Conservation (phyloP, 1,139 yeast genomes). For the Sporopachydermia cereana region DNA sequence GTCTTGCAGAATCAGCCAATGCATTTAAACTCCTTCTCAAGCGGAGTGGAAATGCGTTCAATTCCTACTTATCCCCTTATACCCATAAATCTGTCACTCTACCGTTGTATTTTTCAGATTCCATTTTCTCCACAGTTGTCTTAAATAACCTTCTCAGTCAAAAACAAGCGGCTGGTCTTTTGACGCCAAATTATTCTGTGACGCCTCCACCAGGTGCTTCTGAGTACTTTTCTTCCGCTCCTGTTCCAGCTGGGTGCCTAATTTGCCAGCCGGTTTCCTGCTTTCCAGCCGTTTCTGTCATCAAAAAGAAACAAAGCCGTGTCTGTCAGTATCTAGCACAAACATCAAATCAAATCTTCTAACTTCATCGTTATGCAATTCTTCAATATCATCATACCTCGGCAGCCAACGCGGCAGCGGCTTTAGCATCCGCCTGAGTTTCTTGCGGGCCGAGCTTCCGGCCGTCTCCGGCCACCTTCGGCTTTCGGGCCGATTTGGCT, state of each 20-base stretch:
- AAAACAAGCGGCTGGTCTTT: constrained; percentile 15
- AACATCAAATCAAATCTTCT: neutral
- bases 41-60: neutral
- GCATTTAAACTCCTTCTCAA: neutral
- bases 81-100: neutral
- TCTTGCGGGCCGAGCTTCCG: constrained; percentile 6
- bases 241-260: constrained; percentile 18
- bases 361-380: neutral
- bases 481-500: neutral
- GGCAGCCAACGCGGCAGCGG: constrained; percentile 18
- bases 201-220: constrained; percentile 14
- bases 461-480: constrained; percentile 1
- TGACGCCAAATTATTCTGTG: constrained; percentile 11
- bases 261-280: constrained; percentile 14
- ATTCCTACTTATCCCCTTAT: neutral
- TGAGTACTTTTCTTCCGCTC: constrained; percentile 16
- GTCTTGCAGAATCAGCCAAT: no score
- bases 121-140: neutral
- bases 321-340: neutral
- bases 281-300: constrained; percentile 13
- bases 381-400: constrained; percentile 12
- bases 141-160: constrained; percentile 16
- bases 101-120: neutral
- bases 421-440: constrained; percentile 12
- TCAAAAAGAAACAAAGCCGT: neutral